Base-by-base conservation (phyloP, 352 stramenopile species). In the Phytophthora pinifolia region DNA sequence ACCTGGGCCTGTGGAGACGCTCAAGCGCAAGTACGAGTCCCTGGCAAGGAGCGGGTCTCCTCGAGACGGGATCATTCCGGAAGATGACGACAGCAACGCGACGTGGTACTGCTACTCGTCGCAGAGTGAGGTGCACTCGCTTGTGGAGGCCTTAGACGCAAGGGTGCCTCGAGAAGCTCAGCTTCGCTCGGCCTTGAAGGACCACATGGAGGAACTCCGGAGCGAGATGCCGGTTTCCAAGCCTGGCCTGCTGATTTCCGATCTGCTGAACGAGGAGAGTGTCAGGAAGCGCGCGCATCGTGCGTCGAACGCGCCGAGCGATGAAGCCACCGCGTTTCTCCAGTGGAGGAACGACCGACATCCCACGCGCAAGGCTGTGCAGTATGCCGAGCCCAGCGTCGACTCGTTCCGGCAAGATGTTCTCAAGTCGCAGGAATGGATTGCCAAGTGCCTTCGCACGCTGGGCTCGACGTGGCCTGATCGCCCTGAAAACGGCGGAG, bases 191-290 rank as follows among this genome's bases (percentile, higher is more conserved):
- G 65, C 77, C 15, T 44, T 94, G 32, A 72, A 61, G 20, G 83
- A 94, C 6, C 74, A 88, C 34, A 79, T 90, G 47, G 74, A 88
- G 4, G 39, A 74, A 20, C 68, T 90, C 34, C 64, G 67, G 5
- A 54, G 61, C 6, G 77, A 88, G 12, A 90, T 93, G 83, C 83
- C 83, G 4, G 48, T 83, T 29, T 82, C 77, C 1, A 91, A 89
- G 58, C 74, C 83, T 6, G 79, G 80, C 0, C 56, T 91, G n/a
- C 57, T 91, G 13, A 83, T 93, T 29, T 85, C 83, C 9, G 81
- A 93, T 44, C 31, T 92, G 7, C 39, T 86, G 9, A 89, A 89
- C 35, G 83, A 89, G 27, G 72, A 83, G 15, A 76, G 44, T 25
- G 58, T 62, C 10, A 79, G 76, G 53, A 88, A 90, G 46, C 76